These are phyloP conservation scores for Metarhizium anisopliae DNA, from an alignment of 2,329 filamentous ascomycete genomes.

Conservation along the genomic window DNA sequence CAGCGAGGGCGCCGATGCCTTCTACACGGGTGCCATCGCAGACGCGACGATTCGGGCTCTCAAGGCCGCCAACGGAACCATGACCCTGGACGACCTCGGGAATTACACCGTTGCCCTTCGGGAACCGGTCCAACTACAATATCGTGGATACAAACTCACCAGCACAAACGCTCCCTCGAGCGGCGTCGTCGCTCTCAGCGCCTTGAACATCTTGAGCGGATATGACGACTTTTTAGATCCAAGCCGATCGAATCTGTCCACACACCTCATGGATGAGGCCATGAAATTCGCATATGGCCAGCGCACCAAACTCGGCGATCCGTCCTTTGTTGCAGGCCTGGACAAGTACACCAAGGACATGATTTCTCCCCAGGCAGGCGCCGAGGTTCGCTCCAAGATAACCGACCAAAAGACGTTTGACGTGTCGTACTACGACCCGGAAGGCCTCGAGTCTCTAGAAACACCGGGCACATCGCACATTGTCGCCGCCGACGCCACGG, in stretches of 20 bases:
- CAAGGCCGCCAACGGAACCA: constrained; percentile 57
- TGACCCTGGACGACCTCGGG: constrained; percentile 63
- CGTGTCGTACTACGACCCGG: constrained; percentile 34
- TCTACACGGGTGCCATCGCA: constrained; percentile 62
- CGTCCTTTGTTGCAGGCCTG: constrained; percentile 54
- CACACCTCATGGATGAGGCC: constrained; percentile 74
- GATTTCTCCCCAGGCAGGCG: constrained; percentile 53
- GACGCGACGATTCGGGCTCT: constrained; percentile 61
- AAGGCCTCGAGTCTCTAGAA: constrained; percentile 35
- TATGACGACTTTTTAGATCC: constrained; percentile 56
- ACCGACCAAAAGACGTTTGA: constrained; percentile 29
- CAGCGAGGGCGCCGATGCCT: constrained; percentile 53
- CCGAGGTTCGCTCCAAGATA: constrained; percentile 39
- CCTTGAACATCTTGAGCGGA: constrained; percentile 65
- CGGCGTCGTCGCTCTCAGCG: constrained; percentile 62
- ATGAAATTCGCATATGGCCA: constrained; percentile 74
- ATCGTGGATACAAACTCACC: constrained; percentile 62
- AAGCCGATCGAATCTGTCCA: constrained; percentile 48
- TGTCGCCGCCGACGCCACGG: constrained; percentile 58
- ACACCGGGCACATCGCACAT: constrained; percentile 64
- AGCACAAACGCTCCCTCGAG: constrained; percentile 62
- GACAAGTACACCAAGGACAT: constrained; percentile 52
- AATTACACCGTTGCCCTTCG: constrained; percentile 63
- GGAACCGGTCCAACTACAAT: constrained; percentile 50
- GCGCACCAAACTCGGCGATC: constrained; percentile 67